Evolutionary conservation across 148 eudicot genomes (phyloP), one percentile per base, ranked within the genome.

Genomic region (Limonium bicolor): DNA sequence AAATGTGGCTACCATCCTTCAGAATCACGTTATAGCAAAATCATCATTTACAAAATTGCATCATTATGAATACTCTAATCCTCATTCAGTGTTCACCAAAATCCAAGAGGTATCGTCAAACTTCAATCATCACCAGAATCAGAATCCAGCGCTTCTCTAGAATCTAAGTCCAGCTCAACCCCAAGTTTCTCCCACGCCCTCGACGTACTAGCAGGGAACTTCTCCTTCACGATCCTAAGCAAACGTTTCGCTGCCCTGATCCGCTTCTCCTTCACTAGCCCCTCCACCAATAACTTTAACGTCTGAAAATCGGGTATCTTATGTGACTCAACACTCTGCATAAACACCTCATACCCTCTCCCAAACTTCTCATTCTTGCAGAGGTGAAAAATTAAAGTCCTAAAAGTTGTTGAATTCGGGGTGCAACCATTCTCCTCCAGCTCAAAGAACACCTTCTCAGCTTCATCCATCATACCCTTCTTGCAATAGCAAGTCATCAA

Each of bases 301-400:
- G 87, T 78, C 15, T 55, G 67, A 12, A 78, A 78, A 66, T 86
- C 96, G 0, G 87, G 96, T n/a, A 86, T 68, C 68, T 65, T 82
- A 25, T 73, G 48, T 17, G 51, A 45, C 50, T 36, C 43, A 52
- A 82, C 93, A 45, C 96, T 86, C 55, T 62, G 34, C 70, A 81
- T 86, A 17, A 82, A 86, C 47, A 82, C 70, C 74, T 73, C 72
- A 43, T 75, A 82, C 16, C 71, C 93, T 3, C 48, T 69, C 46
- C 36, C 73, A 54, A 51, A 82, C 36, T 65, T 64, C 18, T 48
- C 87, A 36, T 56, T 68, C 73, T 43, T 82, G 49, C 79, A 78
- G 55, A 65, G 48, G 44, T 81, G 55, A 53, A 48, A 61, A 2
- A 86, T 41, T 75, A 76, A 61, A 16, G 82, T 78, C 69, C 82